Percentiles rank a stretch among this genome's conserved stretches.
Evolutionary conservation across 1,284 basidiomycete species (phyloP).

Genomic region (Trichosporon asahii): DNA sequence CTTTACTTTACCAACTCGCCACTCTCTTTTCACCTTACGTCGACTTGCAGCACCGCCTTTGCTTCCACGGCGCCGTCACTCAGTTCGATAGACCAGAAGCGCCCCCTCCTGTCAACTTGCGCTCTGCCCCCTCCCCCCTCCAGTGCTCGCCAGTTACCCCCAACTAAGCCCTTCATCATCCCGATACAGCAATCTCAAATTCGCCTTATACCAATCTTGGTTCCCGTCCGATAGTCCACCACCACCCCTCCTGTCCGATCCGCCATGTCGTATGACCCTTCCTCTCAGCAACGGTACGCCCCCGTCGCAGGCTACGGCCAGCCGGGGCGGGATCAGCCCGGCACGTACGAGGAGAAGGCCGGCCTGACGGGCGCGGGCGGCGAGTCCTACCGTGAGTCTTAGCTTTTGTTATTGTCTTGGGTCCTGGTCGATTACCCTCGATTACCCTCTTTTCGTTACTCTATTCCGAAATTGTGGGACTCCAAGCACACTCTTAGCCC

Average conservation of each 20-base stretch:
- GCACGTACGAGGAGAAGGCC: neutral
- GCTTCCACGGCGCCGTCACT: neutral
- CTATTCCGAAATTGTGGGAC: neutral
- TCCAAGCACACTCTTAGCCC: neutral
- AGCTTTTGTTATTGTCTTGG: neutral
- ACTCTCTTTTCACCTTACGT: neutral
- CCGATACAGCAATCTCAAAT: neutral
- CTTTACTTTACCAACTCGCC: neutral
- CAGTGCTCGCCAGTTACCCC: neutral
- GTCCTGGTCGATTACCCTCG: neutral
- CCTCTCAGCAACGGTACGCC: constrained; percentile 28
- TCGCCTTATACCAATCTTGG: neutral
- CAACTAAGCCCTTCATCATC: neutral
- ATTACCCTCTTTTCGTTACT: neutral
- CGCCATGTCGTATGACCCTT: constrained; percentile 16
- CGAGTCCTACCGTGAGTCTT: constrained; percentile 5
- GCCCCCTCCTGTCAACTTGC: neutral
- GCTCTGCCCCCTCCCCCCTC: neutral
- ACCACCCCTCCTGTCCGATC: neutral
- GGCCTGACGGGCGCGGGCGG: neutral
- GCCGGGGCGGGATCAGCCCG: constrained; percentile 1
- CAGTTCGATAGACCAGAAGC: neutral
- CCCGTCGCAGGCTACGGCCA: constrained; percentile 29
- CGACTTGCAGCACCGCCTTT: neutral
- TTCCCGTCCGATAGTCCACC: neutral